phyloP scores from a whole-genome alignment of 257 asterid species.

The Plantago major region DNA sequence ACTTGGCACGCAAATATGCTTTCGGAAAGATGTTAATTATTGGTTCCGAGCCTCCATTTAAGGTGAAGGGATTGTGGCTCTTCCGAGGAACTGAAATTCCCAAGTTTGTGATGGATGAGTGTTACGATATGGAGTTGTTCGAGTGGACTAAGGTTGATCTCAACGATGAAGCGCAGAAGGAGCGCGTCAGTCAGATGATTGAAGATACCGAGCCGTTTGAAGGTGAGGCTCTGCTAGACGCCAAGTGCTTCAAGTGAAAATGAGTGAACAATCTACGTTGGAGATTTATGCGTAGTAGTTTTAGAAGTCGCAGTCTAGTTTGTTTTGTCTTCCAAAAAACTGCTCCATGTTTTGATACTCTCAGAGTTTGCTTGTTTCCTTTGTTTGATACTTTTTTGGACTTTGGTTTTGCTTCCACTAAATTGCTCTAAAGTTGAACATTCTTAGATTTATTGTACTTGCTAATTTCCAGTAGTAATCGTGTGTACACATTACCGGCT shows the following conservation, averaged over 20 bases:
- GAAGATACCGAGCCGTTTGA: constrained; percentile 67
- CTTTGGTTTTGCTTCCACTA: no score
- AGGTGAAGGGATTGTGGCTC: constrained; percentile 95
- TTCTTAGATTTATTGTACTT: no score
- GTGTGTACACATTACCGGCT: no score
- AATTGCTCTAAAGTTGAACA: no score
- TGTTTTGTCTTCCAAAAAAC: no score
- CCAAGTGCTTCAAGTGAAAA: constrained; percentile 55
- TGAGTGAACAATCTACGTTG: no score
- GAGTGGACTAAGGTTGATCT: constrained; percentile 54
- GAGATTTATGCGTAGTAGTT: no score
- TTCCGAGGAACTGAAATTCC: constrained; percentile 90
- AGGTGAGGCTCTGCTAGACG: constrained; percentile 48
- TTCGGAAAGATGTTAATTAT: constrained; percentile 80
- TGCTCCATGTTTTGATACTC: no score
- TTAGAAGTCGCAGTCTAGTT: no score
- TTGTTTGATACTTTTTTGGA: no score
- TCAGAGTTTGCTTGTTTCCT: no score
- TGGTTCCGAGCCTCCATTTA: constrained; percentile 53
- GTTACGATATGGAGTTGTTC: constrained; percentile 83
- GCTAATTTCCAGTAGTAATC: no score
- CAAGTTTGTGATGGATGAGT: constrained; percentile 70
- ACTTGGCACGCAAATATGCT: constrained; percentile 79
- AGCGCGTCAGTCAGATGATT: constrained; percentile 47
- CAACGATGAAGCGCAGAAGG: constrained; percentile 50